Base-by-base conservation (phyloP, 495 filamentous ascomycete species). In the Aspergillus diversus region DNA sequence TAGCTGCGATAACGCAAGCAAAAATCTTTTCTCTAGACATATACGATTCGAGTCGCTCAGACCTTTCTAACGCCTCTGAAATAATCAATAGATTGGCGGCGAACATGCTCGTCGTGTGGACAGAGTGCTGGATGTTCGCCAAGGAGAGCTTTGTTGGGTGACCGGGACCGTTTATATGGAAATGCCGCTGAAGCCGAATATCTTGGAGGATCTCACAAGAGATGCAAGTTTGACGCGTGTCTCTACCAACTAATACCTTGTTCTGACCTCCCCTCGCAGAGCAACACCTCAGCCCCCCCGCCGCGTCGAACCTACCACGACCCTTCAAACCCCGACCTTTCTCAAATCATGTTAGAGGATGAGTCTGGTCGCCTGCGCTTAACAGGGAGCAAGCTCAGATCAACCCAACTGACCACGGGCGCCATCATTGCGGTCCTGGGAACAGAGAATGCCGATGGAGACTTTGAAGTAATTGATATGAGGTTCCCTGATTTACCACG, bases 111-210 rank as follows among this genome's bases (percentile, higher is more conserved):
- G 79, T 55, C 84, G 81, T 57, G 92, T 93, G 5, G 90, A 97
- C 17, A 80, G 93, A 64, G 96, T 97, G 39, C 83, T 99, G 9
- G 94, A 97, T 80, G 96, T 99, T 13, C 86, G 95, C 68, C 96
- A 97, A 74, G 95, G 95, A 56, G 88, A 97, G 75, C 78, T 98
- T 32, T 97, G 96, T 75, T 99, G 94, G 93, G 90, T 99, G 51
- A 81, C 86, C 0, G 96, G 96, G 8, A 99, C 96, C 0, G 86
- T 97, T 33, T 99, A 95, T 64, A 96, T 97, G 89, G 93, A 97
- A 62, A 92, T 98, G 92, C 88, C 91, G 15, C 72, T 97, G 68
- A 99, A 99, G 74, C 96, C 96, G 0, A 97, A 97, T 69, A 93
- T 99, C 77, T 80, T 99, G 35, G 94, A 97, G 31, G 96, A 99